Evolutionary conservation across 768 basidiomycete species (phyloP).

Genomic region (Nidularia pulvinata): DNA sequence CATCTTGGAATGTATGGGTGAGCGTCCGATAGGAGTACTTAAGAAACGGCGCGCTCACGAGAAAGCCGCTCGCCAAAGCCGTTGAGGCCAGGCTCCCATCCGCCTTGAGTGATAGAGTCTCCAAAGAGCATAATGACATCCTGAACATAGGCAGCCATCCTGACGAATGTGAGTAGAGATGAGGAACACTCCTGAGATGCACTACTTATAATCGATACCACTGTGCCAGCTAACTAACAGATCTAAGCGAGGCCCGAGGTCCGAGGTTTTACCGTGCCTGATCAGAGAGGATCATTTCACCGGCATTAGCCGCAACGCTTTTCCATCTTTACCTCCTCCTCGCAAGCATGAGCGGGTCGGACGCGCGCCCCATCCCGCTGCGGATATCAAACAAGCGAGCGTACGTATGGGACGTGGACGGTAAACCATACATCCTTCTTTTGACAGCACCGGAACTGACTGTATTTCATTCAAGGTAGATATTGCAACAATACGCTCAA

Average conservation of each 20-base stretch:
- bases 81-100: conserved; percentile 46
- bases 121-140: conserved; percentile 78
- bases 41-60: conserved; percentile 36
- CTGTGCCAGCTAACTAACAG: neutral
- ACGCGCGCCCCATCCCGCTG: conserved; percentile 47
- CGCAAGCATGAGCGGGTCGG: conserved; percentile 8
- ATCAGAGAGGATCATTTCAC: too few relatives aligned
- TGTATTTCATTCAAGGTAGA: conserved; percentile 42
- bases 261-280: too few relatives aligned
- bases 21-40: neutral
- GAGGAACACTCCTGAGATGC: too few relatives aligned
- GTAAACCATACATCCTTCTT: too few relatives aligned
- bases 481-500: conserved; percentile 74
- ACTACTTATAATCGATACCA: too few relatives aligned
- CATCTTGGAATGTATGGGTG: conserved; percentile 38
- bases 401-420: conserved; percentile 89
- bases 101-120: conserved; percentile 78
- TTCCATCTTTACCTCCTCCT: neutral
- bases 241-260: neutral
- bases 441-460: too few relatives aligned
- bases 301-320: conserved; percentile 9
- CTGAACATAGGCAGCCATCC: conserved; percentile 53
- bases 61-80: conserved; percentile 74
- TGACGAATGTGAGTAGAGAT: too few relatives aligned
- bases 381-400: conserved; percentile 78